Base-by-base conservation (phyloP, 768 basidiomycete species). In the Strobilomyces dryophilus region DNA sequence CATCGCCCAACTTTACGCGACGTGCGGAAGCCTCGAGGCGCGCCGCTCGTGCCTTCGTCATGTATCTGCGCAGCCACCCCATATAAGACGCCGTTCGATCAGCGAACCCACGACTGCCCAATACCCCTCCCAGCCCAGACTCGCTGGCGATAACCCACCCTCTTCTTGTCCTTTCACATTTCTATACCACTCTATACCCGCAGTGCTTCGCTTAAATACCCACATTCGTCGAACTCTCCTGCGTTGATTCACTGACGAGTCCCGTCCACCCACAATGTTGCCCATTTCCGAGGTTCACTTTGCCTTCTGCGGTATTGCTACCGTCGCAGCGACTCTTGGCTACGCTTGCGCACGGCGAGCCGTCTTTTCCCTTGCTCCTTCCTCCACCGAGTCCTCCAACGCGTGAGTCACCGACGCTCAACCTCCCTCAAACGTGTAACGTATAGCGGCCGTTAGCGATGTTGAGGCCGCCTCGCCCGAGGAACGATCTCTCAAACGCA, bases 311-410 rank as follows among this genome's bases (percentile, higher is more conserved):
- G 79, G 81, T 55, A 71, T 84, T 52, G 81, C 82, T 29, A 82
- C 81, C 15, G 75, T 83, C 57, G 81, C 82, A 49, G 82, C 81
- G 8, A 79, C 79, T 14, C 74, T 83, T 24, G 79, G 82, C 46
- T 84, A 83, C 57, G 79, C 80, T 4, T 82, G 74, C 55, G 69
- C 76, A 20, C 77, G 80, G 47, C 77, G 75, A 52, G 67, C 65
- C 10, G 58, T 49, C 31, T 43, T 51, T 18, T 54, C 61, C 36
- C 46, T 66, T 11, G 42, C 56, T 42, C 36, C 64, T 34, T n/a
- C 57, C 27, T n/a, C 57, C 27, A 53, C 52, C 59, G 52, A 61
- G n/a, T 5, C 42, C 49, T 56, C 57, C 61, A 60, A 54, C 61
- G 60, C 56, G 68, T 71, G 55, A 71, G 68, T 69, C 61, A 52